These are phyloP conservation scores for Candida boleticola DNA, from an alignment of 805 yeast species.

Conservation along the genomic window DNA sequence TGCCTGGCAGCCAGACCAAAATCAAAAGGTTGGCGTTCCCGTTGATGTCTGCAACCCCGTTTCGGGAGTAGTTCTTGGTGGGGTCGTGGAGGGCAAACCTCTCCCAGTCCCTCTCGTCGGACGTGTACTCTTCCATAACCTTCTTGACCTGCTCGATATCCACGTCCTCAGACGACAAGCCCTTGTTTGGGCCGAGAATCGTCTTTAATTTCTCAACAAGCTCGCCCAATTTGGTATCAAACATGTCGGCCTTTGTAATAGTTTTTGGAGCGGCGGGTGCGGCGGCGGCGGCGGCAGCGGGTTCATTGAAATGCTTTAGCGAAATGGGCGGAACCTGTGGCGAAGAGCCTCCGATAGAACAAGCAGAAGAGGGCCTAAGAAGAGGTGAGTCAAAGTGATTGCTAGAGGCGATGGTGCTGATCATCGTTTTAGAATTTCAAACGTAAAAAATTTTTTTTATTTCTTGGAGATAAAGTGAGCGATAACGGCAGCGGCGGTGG, in stretches of 20 bases:
- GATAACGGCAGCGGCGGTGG: no score
- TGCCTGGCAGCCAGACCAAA: conserved; percentile 70
- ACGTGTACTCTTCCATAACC: conserved; percentile 47
- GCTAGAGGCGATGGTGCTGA: neutral
- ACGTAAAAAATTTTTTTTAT: neutral
- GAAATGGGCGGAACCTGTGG: neutral
- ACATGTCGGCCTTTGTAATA: neutral
- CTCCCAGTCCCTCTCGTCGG: conserved; percentile 55
- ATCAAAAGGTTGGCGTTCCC: conserved; percentile 65
- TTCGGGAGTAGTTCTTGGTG: conserved; percentile 53
- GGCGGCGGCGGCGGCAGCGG: neutral
- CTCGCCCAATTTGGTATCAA: conserved; percentile 18
- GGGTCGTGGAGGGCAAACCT: conserved; percentile 55
- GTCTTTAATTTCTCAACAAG: conserved; percentile 27
- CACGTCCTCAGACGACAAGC: conserved; percentile 46
- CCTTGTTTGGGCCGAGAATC: conserved; percentile 29
- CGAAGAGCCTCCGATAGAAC: neutral
- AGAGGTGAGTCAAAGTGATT: conserved; percentile 2
- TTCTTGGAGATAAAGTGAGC: no score
- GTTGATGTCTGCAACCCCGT: conserved; percentile 74
- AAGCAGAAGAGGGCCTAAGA: conserved; percentile 4
- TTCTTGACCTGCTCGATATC: conserved; percentile 47
- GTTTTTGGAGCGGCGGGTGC: neutral
- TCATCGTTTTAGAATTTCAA: neutral
- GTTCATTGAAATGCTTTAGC: neutral